A percentile compares a stretch with the other conserved stretches of the same genome.
phyloP scores from a whole-genome alignment of 331 rosid species.

The Arachis monticola region DNA sequence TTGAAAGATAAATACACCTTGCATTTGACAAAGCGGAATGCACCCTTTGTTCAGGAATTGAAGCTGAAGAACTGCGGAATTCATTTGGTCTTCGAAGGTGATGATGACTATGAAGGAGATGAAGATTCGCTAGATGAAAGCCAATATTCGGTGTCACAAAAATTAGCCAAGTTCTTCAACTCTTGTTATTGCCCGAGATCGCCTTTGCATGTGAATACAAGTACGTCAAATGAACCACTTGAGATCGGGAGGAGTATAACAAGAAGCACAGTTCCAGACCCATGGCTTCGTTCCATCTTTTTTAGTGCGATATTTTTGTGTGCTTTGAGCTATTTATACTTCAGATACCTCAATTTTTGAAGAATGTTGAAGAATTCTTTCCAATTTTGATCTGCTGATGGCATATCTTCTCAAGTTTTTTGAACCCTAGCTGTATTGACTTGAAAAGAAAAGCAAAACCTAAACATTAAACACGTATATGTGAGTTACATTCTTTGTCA shows the following conservation, averaged over 20 bases:
- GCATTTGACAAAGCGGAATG: constrained; percentile 40
- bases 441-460: too few relatives aligned
- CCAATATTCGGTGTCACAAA: constrained; percentile 52
- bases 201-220: background rate
- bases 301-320: background rate
- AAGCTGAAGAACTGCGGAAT: constrained; percentile 57
- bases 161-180: constrained; percentile 52
- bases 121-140: constrained; percentile 46
- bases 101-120: constrained; percentile 63
- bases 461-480: too few relatives aligned
- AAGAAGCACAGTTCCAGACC: background rate
- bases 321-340: background rate
- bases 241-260: background rate
- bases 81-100: constrained; percentile 54
- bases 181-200: background rate
- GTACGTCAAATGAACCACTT: constrained; percentile 11
- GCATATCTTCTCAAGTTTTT: background rate
- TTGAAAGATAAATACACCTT: constrained; percentile 47
- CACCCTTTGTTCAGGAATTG: constrained; percentile 37
- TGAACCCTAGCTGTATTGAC: background rate
- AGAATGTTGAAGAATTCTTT: background rate
- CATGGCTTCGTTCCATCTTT: background rate
- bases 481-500: too few relatives aligned
- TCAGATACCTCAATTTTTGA: background rate
- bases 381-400: background rate